Base-by-base conservation (phyloP, 2,329 filamentous ascomycete genomes). In the Paracoccidioides lutzii region DNA sequence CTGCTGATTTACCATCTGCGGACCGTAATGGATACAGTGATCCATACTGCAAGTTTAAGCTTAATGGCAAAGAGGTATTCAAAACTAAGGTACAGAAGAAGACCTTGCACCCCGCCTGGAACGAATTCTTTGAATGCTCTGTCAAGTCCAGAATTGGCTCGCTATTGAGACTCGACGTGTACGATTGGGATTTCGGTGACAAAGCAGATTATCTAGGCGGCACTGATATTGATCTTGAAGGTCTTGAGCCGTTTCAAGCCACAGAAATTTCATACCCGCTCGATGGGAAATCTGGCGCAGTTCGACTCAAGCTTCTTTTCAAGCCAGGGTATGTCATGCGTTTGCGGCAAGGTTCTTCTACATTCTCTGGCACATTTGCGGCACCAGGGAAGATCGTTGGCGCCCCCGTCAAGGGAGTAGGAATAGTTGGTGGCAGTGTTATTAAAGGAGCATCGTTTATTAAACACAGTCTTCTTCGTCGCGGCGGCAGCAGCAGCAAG, bases 41-140 rank as follows among this genome's bases (percentile, higher is more conserved):
- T 66, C 93, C 93, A 4, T 98, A 91, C 76, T 94, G 88, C 80
- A 91, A 91, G 67, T 98, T 98, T 69, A 82, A 87, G 60, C 79
- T 97, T 61, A 91, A 95, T 65, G 90, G 86, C 49, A 84, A 89
- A 65, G 87, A 94, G 56, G 81, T 97, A 0, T 90, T 88, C 81
- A 98, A 97, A 79, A 95, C 90, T 46, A 94, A 96, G 74, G 84
- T 85, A 1, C 85, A 91, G 69, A 98, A 97, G 81, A 98, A 98
- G 80, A 97, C 93, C 0, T 79, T 98, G 3, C 84, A 93, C 62
- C 93, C 93, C 0, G 81, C 83, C 0, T 98, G 94, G 94, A 97
- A 97, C 67, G 93, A 98, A 68, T 90, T 83, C 70, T 98, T 98
- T 65, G 90, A 96, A 69, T 78, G 88, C 0, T 77, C 83, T 0